Evolutionary conservation across 2,329 filamentous ascomycete genomes (phyloP), one percentile per base, ranked within the genome.

Genomic region (Trichophyton mentagrophytes): DNA sequence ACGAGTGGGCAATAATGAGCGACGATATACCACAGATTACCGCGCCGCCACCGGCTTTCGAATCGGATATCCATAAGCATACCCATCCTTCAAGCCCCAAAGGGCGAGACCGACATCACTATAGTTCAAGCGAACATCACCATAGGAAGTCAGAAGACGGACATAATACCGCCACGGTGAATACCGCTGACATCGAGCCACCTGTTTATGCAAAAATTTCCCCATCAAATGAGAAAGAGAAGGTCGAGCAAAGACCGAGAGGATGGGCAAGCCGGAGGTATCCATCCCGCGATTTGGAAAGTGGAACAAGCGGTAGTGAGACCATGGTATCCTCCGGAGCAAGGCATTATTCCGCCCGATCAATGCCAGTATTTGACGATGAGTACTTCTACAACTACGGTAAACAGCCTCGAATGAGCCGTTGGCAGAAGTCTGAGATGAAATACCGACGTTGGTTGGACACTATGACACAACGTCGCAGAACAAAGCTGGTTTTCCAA

Each of bases 361-460:
- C 25, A 17, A n/a, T 33, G 40, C 20, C 40, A 13, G 6, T 22
- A 42, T 25, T 30, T 8, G 55, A 44, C 17, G 55, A 44, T 8
- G 3, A 17, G 11, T 40, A 30, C 17, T 42, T 40, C 9, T 25
- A 57, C 6, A 20, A 17, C 11, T 20, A 44, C 3, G 17, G 27
- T 13, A 22, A 11, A 25, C 11, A 20, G 22, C 33, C 27, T 11
- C 27, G 4, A 20, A 33, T 36, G 27, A 22, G 42, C 13, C 44
- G 40, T 13, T 47, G 57, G 57, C 5, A 17, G 25, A 59, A 27
- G 17, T 49, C n/a, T 2, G 44, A 44, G 57, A 49, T 47, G 17
- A 46, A 27, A 36, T 59, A 49, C n/a, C 57, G 57, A 11, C 22
- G 27, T 17, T 59, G 57, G 57, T 27, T 59, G n/a, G 57, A 49